Conservation (phyloP, 192 early-diverging fungal species). For the Neocallimastix lanati region DNA sequence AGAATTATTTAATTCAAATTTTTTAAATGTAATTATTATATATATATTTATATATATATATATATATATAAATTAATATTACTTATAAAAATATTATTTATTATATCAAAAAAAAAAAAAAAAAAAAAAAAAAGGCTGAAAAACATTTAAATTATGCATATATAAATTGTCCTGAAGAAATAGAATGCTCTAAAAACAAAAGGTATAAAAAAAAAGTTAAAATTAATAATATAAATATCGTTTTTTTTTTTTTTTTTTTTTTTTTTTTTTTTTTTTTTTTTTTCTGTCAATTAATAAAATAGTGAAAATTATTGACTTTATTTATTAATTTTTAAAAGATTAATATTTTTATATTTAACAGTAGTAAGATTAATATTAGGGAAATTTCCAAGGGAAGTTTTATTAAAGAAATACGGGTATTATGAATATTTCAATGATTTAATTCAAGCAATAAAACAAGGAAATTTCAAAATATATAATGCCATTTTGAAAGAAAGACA, state of each 20-base stretch:
- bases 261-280: too few relatives aligned
- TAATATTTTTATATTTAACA: not conserved
- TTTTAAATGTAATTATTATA: not conserved
- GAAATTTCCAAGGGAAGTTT: not conserved
- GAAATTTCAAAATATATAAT: not conserved
- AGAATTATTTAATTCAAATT: not conserved
- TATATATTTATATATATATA: not conserved
- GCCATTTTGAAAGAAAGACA: not conserved
- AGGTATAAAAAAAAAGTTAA: not conserved
- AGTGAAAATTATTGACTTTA: too few relatives aligned
- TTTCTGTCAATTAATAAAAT: too few relatives aligned
- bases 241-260: not conserved
- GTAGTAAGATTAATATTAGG: not conserved
- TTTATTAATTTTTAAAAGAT: too few relatives aligned
- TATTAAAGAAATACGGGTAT: not conserved
- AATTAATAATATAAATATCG: not conserved
- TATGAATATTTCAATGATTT: not conserved
- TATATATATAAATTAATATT: too few relatives aligned
- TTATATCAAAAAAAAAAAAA: too few relatives aligned
- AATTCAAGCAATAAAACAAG: not conserved
- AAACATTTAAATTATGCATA: not conserved
- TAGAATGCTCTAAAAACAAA: not conserved
- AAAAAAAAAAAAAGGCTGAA: not conserved
- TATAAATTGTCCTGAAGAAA: not conserved
- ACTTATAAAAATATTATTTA: too few relatives aligned